Evolutionary conservation across 2,329 filamentous ascomycete species (phyloP), one percentile per base, ranked within the genome.

Genomic region (Ophiostoma populinum): DNA sequence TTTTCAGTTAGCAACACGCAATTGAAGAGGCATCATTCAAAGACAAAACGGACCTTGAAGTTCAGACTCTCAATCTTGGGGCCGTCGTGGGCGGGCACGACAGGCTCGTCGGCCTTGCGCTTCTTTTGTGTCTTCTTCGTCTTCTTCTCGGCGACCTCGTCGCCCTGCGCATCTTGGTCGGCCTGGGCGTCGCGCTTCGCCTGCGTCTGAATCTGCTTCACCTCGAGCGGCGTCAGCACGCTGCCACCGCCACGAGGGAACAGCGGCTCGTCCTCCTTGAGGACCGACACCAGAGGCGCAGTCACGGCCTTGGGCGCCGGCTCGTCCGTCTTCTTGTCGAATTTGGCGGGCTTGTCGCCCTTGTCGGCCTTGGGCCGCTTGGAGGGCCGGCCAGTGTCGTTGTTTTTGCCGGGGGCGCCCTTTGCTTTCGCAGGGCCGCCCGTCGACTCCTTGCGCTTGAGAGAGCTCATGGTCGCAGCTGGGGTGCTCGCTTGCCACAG

Each of bases 121-220:
- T 57, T 71, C 47, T 49, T 54, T 43, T 60, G 68, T 43, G 63
- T 79, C 42, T 59, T 71, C 53, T 57, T 76, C 53, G 67, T 71
- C 34, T 48, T 47, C 46, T 56, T 57, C 10, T 54, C 53, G 27
- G 47, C 43, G 36, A 59, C 61, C 41, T 67, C 62, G 19, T 56
- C 51, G 38, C 65, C 63, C 34, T 61, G 58, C 32, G 70, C 70
- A 45, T 77, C 68, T 47, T 92, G 77, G 56, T 95, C 90, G 51
- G 87, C 90, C 25, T 92, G 62, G 26, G 86, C 90, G 62, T 98
- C 90, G 47, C 79, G 76, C 51, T 80, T 90, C 30, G 90, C 90
- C 56, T 95, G 80, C 39, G 92, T 77, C 49, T 90, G 79, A 43
- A 98, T 95, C 56, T 95, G 83, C 59, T 93, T 94, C 52, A 92